phyloP scores from a whole-genome alignment of 1,284 basidiomycete genomes.

The Retiboletus flavoniger region DNA sequence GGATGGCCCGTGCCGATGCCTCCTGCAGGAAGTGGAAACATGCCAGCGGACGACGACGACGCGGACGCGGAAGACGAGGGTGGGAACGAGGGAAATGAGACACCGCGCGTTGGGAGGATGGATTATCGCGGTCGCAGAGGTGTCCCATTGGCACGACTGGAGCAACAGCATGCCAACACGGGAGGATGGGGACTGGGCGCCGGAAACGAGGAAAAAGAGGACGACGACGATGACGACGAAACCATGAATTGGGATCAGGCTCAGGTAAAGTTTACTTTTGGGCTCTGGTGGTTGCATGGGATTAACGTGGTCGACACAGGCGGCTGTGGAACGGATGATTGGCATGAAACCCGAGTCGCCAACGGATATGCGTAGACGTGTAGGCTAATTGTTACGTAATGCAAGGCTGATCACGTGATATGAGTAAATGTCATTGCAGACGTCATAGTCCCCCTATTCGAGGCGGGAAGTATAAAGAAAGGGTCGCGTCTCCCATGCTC shows the following conservation, averaged over 20 bases:
- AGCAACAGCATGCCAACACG: slow-evolving; percentile 39
- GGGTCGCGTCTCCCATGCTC: neutral
- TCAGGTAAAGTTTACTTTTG: slow-evolving; percentile 41
- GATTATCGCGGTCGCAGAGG: slow-evolving; percentile 29
- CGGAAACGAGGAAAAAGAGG: slow-evolving; percentile 48
- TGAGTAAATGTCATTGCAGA: slow-evolving; percentile 3
- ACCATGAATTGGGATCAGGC: slow-evolving; percentile 66
- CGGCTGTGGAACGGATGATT: slow-evolving; percentile 63
- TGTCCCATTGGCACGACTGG: slow-evolving; percentile 12
- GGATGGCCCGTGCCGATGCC: slow-evolving; percentile 13
- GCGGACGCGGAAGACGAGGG: slow-evolving; percentile 32
- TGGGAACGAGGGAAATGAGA: slow-evolving; percentile 51
- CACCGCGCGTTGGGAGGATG: slow-evolving; percentile 44
- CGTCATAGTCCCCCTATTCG: slow-evolving; percentile 24
- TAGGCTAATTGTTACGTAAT: slow-evolving; percentile 19
- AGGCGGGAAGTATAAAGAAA: slow-evolving; percentile 1
- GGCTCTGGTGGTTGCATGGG: neutral
- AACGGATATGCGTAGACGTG: slow-evolving; percentile 29
- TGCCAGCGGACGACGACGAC: slow-evolving; percentile 15
- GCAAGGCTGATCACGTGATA: slow-evolving; percentile 15
- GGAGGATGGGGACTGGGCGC: slow-evolving; percentile 69
- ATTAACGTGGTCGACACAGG: slow-evolving; percentile 34
- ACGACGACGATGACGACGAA: slow-evolving; percentile 41
- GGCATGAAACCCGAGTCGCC: slow-evolving; percentile 46
- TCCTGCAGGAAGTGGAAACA: slow-evolving; percentile 2